Evolutionary conservation across 2,329 filamentous ascomycete species (phyloP).

Genomic region (Xylariaceae sp.): DNA sequence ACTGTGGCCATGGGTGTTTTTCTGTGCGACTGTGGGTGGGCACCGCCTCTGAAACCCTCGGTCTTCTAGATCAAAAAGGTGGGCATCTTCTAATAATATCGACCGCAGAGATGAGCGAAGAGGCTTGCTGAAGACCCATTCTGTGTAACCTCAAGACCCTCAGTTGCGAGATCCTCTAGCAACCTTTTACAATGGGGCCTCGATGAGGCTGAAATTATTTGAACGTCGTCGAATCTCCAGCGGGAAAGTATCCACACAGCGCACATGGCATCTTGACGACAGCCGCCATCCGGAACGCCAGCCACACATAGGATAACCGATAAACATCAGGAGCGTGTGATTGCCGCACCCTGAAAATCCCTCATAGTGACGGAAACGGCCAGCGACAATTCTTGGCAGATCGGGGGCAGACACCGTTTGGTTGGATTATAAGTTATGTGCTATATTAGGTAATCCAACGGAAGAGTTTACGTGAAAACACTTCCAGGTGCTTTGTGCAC

Average conservation of each 20-base stretch:
- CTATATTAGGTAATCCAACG: too few relatives aligned
- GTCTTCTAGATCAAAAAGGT: slow-evolving; percentile 16
- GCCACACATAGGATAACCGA: too few relatives aligned
- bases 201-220: slow-evolving; percentile 23
- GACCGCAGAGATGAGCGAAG: slow-evolving; percentile 3
- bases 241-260: slow-evolving; percentile 18
- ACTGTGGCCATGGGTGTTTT: slow-evolving; percentile 25
- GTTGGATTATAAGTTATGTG: too few relatives aligned
- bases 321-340: too few relatives aligned
- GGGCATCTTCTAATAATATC: slow-evolving; percentile 18
- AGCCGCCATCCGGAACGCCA: too few relatives aligned
- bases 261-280: too few relatives aligned
- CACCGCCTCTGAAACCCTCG: slow-evolving; percentile 25
- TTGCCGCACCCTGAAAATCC: too few relatives aligned
- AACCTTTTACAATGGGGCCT: slow-evolving; percentile 23
- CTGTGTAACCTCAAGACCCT: slow-evolving; percentile 28
- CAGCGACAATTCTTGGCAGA: too few relatives aligned
- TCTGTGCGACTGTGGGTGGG: slow-evolving; percentile 28
- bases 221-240: slow-evolving; percentile 17
- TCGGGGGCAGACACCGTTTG: too few relatives aligned
- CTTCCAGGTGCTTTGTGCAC: too few relatives aligned
- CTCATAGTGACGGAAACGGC: too few relatives aligned
- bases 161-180: slow-evolving; percentile 23
- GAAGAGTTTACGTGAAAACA: too few relatives aligned
- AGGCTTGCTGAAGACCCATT: slow-evolving; percentile 25